Evolutionary conservation across 352 stramenopile genomes (phyloP).

Genomic region (Globisporangium lucens): DNA sequence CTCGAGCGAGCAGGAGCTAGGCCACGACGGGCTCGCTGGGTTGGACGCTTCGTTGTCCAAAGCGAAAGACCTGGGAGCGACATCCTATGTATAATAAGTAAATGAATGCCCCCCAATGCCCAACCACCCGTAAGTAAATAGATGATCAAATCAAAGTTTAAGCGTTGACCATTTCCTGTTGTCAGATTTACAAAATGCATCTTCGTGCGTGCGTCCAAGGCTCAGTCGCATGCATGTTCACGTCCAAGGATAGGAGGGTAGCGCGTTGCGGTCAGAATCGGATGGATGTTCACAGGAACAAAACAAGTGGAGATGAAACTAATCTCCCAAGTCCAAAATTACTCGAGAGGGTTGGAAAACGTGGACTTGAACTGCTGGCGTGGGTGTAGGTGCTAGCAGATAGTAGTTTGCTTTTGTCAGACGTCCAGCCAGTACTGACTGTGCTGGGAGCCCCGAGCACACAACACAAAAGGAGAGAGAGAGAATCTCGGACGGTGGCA

Average conservation of each 20-base stretch:
- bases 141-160: neutral
- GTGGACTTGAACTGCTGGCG: too few species aligned
- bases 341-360: neutral
- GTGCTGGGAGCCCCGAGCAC: neutral
- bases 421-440: neutral
- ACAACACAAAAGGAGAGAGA: neutral
- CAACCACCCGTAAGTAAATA: neutral
- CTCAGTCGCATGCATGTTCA: too few species aligned
- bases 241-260: neutral
- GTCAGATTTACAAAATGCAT: too few species aligned
- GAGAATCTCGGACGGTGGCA: neutral
- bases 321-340: neutral
- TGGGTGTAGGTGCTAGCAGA: too few species aligned
- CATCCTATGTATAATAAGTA: constrained; percentile 18
- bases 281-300: neutral
- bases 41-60: constrained; percentile 10
- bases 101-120: neutral
- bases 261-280: neutral
- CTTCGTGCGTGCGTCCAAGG: too few species aligned
- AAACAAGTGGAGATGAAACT: neutral
- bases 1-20: constrained; percentile 19
- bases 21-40: neutral
- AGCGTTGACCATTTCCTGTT: too few species aligned
- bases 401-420: neutral
- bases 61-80: constrained; percentile 6